These are phyloP conservation scores for Dichomitus squalens DNA, from an alignment of 1,284 basidiomycete genomes.

Conservation along the genomic window DNA sequence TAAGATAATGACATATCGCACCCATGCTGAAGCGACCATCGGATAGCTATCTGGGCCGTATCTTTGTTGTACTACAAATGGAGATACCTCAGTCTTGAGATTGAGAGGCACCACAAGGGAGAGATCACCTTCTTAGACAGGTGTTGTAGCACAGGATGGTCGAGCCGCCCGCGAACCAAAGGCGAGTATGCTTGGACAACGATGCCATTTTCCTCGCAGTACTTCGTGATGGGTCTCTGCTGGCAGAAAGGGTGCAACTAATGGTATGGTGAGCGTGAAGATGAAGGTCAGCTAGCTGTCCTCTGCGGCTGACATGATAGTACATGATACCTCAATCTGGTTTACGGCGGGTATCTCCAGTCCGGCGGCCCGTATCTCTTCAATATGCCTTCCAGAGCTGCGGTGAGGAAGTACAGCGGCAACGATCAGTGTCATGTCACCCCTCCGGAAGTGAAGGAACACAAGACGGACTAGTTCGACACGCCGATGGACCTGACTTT, in stretches of 20 bases:
- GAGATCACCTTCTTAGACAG: constrained; percentile 39
- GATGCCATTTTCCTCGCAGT: constrained; percentile 70
- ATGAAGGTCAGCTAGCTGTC: too few species aligned
- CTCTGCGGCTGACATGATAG: too few species aligned
- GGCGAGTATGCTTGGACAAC: constrained; percentile 70
- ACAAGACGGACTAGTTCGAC: constrained; percentile 53
- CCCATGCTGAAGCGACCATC: constrained; percentile 69
- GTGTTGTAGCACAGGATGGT: constrained; percentile 41
- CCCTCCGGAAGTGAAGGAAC: too few species aligned
- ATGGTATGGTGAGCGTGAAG: not conserved
- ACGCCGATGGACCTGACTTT: constrained; percentile 61
- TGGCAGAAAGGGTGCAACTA: constrained; percentile 86
- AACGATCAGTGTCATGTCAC: too few species aligned
- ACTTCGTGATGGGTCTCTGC: constrained; percentile 76
- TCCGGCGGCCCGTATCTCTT: constrained; percentile 68
- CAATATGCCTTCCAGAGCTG: constrained; percentile 74
- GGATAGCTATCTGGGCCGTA: constrained; percentile 64
- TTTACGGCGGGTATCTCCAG: constrained; percentile 74
- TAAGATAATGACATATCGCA: constrained; percentile 1
- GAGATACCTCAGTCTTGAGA: too few species aligned
- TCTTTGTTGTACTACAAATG: constrained; percentile 46
- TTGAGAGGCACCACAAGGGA: too few species aligned
- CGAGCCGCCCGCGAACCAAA: constrained; percentile 43
- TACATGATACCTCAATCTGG: constrained; percentile 74
- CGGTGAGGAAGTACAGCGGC: too few species aligned